These are phyloP conservation scores for Capsicum baccatum DNA, from an alignment of 257 asterid genomes.

Conservation along the genomic window DNA sequence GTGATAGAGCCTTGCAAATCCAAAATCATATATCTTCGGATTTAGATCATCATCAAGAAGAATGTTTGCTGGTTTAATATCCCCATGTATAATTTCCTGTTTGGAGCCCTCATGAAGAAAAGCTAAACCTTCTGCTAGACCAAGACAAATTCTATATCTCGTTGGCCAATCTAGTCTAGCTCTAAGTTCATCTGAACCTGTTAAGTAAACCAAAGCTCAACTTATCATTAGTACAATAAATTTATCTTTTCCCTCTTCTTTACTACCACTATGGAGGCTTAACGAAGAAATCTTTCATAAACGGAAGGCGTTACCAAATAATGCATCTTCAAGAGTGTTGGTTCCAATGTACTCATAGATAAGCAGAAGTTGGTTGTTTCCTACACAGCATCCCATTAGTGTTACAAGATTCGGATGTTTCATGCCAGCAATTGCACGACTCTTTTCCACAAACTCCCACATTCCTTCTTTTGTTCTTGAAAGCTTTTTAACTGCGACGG, in stretches of 20 bases:
- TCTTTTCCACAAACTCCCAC: conserved; percentile 19
- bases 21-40: conserved; percentile 33
- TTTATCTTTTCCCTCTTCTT: no score
- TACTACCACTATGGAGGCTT: not conserved
- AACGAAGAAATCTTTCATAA: not conserved
- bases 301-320: conserved; percentile 25
- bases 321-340: conserved; percentile 28
- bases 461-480: conserved; percentile 11
- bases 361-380: conserved; percentile 21
- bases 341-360: conserved; percentile 27
- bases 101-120: conserved; percentile 26
- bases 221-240: not conserved
- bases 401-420: conserved; percentile 29
- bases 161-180: conserved; percentile 8
- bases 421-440: not conserved
- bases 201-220: not conserved
- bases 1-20: conserved; percentile 29
- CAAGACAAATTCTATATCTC: conserved; percentile 27
- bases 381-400: conserved; percentile 28
- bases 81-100: conserved; percentile 27
- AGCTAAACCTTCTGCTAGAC: conserved; percentile 31
- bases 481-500: conserved; percentile 10
- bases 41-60: conserved; percentile 24
- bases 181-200: not conserved
- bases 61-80: conserved; percentile 29